Evolutionary conservation across 768 basidiomycete species (phyloP).

Genomic region (Phanerodontia chrysosporium): DNA sequence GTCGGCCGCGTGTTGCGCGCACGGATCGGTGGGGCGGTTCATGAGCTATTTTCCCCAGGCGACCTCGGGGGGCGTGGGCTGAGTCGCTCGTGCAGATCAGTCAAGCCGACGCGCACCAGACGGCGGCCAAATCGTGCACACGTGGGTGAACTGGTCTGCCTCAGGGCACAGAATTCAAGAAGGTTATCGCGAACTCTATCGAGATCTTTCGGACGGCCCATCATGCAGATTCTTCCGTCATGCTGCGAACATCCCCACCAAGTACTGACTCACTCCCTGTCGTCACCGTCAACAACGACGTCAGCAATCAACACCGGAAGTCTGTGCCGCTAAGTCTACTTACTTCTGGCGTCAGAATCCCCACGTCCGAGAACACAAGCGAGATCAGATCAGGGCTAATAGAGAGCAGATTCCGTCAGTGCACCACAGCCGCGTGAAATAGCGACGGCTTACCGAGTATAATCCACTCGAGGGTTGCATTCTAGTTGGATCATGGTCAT

Average conservation of each 20-base stretch:
- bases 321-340: not conserved
- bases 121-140: slow-evolving; percentile 2
- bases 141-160: slow-evolving; percentile 11
- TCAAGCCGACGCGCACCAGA: not conserved
- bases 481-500: slow-evolving; percentile 84
- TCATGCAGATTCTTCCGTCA: slow-evolving; percentile 27
- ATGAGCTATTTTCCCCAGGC: not conserved
- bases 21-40: not conserved
- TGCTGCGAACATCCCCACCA: slow-evolving; percentile 91
- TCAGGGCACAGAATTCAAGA: slow-evolving; percentile 13
- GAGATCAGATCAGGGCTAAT: slow-evolving; percentile 86
- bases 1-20: not conserved
- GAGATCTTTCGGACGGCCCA: slow-evolving; percentile 18
- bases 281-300: not conserved
- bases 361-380: slow-evolving; percentile 91
- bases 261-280: slow-evolving; percentile 87
- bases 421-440: not conserved
- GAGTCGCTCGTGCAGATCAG: slow-evolving; percentile 1
- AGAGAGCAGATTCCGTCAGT: not conserved
- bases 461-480: slow-evolving; percentile 87
- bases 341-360: slow-evolving; percentile 74
- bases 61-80: not conserved
- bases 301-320: slow-evolving; percentile 3
- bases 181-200: slow-evolving; percentile 39
- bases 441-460: slow-evolving; percentile 68